These are phyloP conservation scores for Scenedesmus sp. DNA, from an alignment of 163 green algal genomes.

Conservation along the genomic window DNA sequence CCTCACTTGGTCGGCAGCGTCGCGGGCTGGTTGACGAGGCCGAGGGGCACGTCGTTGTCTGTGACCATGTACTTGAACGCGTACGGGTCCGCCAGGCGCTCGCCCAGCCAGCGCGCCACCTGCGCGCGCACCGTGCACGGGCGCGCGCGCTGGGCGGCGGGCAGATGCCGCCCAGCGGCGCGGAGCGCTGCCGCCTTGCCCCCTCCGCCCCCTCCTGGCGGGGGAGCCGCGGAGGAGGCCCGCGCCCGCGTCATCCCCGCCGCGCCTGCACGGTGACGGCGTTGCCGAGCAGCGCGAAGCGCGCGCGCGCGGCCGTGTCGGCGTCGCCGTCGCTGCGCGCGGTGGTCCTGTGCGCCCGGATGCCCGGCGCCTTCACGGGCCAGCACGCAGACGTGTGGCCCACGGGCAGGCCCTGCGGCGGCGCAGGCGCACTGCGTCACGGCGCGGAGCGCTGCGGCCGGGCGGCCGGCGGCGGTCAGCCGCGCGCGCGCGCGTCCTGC, in stretches of 20 bases:
- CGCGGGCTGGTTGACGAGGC: slow-evolving; percentile 8
- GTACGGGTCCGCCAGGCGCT: slow-evolving; percentile 76
- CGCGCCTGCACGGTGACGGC: slow-evolving; percentile 79
- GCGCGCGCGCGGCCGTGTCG: slow-evolving; percentile 46
- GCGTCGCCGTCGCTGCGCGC: slow-evolving; percentile 48
- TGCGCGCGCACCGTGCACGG: slow-evolving; percentile 16
- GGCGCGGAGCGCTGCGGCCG: too few relatives aligned
- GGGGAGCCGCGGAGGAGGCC: too few relatives aligned
- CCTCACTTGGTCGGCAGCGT: too few relatives aligned
- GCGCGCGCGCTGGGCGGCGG: too few relatives aligned
- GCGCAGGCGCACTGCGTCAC: too few relatives aligned
- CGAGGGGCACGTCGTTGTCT: slow-evolving; percentile 48
- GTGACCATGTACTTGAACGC: slow-evolving; percentile 66
- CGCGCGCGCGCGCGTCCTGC: too few relatives aligned
- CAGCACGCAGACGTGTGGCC: slow-evolving; percentile 78
- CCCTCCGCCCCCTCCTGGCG: too few relatives aligned
- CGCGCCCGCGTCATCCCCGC: too few relatives aligned
- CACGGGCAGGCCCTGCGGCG: slow-evolving; percentile 72
- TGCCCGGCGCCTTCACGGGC: slow-evolving; percentile 57
- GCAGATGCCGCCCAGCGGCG: too few relatives aligned
- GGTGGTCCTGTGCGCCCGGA: slow-evolving; percentile 50
- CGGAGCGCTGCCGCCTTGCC: too few relatives aligned
- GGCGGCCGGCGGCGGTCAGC: too few relatives aligned
- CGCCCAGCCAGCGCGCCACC: slow-evolving; percentile 80
- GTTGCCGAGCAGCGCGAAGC: slow-evolving; percentile 80